phyloP scores from a whole-genome alignment of 495 filamentous ascomycete species.

The Rhypophila decipiens region DNA sequence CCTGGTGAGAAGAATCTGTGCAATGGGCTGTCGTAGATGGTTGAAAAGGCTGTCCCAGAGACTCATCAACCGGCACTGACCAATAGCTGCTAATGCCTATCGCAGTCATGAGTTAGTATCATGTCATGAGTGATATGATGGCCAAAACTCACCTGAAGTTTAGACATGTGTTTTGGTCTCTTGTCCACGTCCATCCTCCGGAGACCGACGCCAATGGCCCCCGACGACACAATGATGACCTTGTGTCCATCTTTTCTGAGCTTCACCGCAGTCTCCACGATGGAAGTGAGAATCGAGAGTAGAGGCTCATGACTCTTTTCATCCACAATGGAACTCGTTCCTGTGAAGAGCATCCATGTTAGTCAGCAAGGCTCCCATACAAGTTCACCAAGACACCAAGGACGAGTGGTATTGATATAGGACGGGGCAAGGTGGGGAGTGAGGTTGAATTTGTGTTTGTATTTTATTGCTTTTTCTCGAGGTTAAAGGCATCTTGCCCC shows the following conservation, averaged over 20 bases:
- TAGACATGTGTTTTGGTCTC: slow-evolving; percentile 79
- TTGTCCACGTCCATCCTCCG: slow-evolving; percentile 84
- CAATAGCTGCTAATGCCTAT: slow-evolving; percentile 88
- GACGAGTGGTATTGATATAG: background rate
- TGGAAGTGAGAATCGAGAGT: slow-evolving; percentile 77
- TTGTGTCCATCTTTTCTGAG: slow-evolving; percentile 86
- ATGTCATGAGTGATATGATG: background rate
- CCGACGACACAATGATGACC: slow-evolving; percentile 93
- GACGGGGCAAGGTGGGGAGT: too few relatives aligned
- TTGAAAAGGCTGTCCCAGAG: slow-evolving; percentile 90
- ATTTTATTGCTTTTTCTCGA: background rate
- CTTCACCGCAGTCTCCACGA: slow-evolving; percentile 85
- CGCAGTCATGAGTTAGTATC: background rate
- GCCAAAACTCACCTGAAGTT: slow-evolving; percentile 56
- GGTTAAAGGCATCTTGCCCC: background rate
- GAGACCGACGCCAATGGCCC: slow-evolving; percentile 90
- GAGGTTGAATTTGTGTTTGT: background rate
- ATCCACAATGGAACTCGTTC: slow-evolving; percentile 95
- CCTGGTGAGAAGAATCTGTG: slow-evolving; percentile 90
- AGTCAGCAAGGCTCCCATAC: background rate
- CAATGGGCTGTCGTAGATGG: slow-evolving; percentile 81
- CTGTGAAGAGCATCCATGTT: slow-evolving; percentile 35
- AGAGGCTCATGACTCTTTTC: slow-evolving; percentile 97
- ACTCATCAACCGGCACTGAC: slow-evolving; percentile 91
- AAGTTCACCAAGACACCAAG: too few relatives aligned